Conservation (phyloP, 2,329 filamentous ascomycete species). For the Apiospora koreana region DNA sequence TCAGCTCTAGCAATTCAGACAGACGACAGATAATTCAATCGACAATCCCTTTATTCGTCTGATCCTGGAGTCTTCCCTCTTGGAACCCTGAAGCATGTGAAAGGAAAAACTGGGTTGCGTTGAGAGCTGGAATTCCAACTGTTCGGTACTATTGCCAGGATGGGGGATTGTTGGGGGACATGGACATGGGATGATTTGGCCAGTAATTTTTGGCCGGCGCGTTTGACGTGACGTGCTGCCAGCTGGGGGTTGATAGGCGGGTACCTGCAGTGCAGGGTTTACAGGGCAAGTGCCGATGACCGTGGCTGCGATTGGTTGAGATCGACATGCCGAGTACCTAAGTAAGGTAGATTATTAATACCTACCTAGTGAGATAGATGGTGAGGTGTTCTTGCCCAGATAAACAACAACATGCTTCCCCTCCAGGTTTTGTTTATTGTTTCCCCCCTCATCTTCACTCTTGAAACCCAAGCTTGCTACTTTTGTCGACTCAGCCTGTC, state of each 20-base stretch:
- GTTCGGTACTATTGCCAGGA: slow-evolving; percentile 7
- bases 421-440: not conserved
- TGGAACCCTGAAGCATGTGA: not conserved
- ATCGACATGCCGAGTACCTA: not conserved
- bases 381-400: too few relatives aligned
- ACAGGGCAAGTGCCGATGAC: not conserved
- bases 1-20: not conserved
- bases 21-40: not conserved
- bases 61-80: not conserved
- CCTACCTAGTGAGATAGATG: too few relatives aligned
- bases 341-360: not conserved
- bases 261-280: not conserved
- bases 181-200: not conserved
- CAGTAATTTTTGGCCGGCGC: not conserved
- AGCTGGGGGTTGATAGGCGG: not conserved
- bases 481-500: too few relatives aligned
- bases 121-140: not conserved
- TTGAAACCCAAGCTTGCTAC: not conserved
- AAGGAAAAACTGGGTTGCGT: not conserved
- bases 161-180: not conserved
- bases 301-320: not conserved
- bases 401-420: not conserved
- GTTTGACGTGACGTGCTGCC: slow-evolving; percentile 1
- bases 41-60: not conserved
- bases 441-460: not conserved